Conservation (phyloP, 805 yeast species). For the Saccharomyces eubayanus region DNA sequence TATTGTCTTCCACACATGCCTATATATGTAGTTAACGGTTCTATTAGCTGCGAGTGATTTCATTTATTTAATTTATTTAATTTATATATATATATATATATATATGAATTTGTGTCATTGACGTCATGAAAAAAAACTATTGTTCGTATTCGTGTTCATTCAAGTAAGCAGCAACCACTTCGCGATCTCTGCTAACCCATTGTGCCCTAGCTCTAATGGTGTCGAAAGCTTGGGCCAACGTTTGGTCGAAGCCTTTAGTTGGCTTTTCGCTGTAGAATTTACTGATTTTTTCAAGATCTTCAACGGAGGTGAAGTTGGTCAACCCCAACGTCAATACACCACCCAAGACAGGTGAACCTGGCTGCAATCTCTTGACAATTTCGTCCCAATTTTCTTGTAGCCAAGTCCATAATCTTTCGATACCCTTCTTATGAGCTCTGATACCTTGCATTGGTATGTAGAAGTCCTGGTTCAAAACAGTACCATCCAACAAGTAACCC, state of each 20-base stretch:
- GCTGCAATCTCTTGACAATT: constrained; percentile 59
- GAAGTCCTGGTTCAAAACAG: constrained; percentile 61
- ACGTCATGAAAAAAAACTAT: background rate
- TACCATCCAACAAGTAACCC: constrained; percentile 47
- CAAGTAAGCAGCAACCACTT: constrained; percentile 43
- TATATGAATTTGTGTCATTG: background rate
- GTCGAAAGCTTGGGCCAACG: constrained; percentile 57
- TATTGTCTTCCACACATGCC: background rate
- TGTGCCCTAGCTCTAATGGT: constrained; percentile 44
- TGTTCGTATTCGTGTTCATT: constrained; percentile 26
- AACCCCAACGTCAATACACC: constrained; percentile 57
- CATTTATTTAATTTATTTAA: background rate
- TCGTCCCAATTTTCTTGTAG: constrained; percentile 60
- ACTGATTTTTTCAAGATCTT: constrained; percentile 43
- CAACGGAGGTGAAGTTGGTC: constrained; percentile 49
- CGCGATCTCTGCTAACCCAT: constrained; percentile 51
- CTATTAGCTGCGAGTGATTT: background rate
- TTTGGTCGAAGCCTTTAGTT: constrained; percentile 55
- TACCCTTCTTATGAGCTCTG: constrained; percentile 53
- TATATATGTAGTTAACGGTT: background rate
- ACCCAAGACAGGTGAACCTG: constrained; percentile 71
- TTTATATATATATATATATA: no score
- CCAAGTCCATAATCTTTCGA: constrained; percentile 71
- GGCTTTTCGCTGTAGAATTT: constrained; percentile 42
- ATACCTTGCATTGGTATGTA: constrained; percentile 70